phyloP scores from a whole-genome alignment of 306 rosid genomes.

The Dalbergia cultrata region DNA sequence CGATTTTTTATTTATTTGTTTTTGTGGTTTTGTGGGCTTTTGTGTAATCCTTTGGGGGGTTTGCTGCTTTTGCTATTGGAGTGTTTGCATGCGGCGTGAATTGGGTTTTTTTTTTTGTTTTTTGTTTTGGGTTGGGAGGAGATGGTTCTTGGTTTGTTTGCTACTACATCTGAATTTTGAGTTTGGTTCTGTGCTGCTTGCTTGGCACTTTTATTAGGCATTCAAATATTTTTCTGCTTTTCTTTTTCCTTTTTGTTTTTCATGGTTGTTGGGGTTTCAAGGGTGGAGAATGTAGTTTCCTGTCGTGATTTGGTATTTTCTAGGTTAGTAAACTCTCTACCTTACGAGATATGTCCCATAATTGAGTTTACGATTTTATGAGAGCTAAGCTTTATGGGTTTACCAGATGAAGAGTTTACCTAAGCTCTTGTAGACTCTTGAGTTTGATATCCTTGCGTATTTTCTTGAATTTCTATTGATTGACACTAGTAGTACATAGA shows the following conservation, averaged over 20 bases:
- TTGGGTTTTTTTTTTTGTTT: slow-evolving; percentile 40
- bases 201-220: not conserved
- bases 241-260: not conserved
- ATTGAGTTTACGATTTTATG: no score
- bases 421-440: no score
- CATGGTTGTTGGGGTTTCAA: not conserved
- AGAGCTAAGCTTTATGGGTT: no score
- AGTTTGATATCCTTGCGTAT: no score
- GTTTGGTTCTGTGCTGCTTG: not conserved
- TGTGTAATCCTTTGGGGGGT: not conserved
- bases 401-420: no score
- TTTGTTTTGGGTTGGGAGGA: not conserved
- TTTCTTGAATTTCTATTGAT: no score
- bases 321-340: no score
- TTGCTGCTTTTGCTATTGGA: not conserved
- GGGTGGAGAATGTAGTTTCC: no score
- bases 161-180: not conserved
- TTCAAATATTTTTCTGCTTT: not conserved
- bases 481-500: no score
- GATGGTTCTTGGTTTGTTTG: slow-evolving; percentile 1
- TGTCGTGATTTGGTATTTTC: no score
- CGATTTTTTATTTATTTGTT: no score
- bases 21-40: not conserved
- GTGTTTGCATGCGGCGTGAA: slow-evolving; percentile 34
- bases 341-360: no score